Base-by-base conservation (phyloP, 2,329 filamentous ascomycete species). In the Ceratocystis harringtonii region DNA sequence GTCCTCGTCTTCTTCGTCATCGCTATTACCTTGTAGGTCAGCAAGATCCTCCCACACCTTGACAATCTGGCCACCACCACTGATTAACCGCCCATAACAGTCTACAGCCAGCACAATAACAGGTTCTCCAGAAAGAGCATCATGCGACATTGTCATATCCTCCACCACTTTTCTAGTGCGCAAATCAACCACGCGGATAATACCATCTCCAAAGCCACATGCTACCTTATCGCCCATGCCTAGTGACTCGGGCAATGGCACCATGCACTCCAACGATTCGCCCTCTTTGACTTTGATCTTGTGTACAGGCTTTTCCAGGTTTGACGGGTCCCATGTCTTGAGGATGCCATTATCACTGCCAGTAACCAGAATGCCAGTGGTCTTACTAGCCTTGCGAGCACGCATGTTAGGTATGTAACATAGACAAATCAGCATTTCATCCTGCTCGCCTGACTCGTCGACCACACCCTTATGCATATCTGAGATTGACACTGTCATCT, bases 1-100 rank as follows among this genome's bases (percentile, higher is more conserved):
- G 0, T 75, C 76, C 0, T 76, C 79, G 1, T 79, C 80, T 0
- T 82, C 81, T 0, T 79, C 79, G 1, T 78, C 78, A 1, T 73
- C 73, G 1, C 70, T 70, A 36, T 73, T 71, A 1, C 77, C 78
- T 25, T 81, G 79, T 2, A 79, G 73, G 66, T 78, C 78, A n/a
- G 81, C 78, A 68, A 86, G 82, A 72, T 94, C 84, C 88, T 94
- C 84, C 94, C 94, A 99, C 1, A 97, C 86, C 75, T 96, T 96
- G 69, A 99, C 83, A 0, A 85, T 85, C 70, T 82, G 83, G 0
- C 94, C 94, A 64, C 94, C 94, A 10, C 90, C 92, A 71, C 86
- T 95, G 70, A 99, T 90, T 79, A 99, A 84, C 58, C 94, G 82
- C 58, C 91, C 89, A 63, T 86, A 84, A 62, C 88, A 86, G 75